Base-by-base conservation (phyloP, 179 eudicot genomes). In the Spergularia azorica region DNA sequence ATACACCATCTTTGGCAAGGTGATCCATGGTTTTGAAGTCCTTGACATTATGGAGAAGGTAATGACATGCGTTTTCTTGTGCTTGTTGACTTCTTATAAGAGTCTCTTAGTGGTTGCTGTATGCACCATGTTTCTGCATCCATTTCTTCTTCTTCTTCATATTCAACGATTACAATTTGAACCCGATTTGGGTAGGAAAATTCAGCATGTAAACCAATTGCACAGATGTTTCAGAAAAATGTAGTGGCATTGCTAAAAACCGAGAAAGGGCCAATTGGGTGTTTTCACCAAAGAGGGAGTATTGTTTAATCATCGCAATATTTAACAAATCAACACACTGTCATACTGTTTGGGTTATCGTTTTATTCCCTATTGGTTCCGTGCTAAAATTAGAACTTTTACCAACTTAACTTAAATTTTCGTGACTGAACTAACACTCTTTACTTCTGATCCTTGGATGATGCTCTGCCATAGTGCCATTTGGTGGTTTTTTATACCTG, bases 11-110 rank as follows among this genome's bases (percentile, higher is more conserved):
- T 91, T 95, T 73, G 99, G 98, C 71, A 95, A 91, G 83, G 99
- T 93, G 68, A 95, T 95, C 84, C 98, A 91, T 88, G 98, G 99
- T 63, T 95, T 95, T 83, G 97, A 95, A 88, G 95, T 93, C 65
- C 99, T 95, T 75, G 97, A 95, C 85, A 82, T 95, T 17, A 95
- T 95, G 99, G 99, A 95, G 79, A 93, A 95, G 94, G 97, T 94
- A 84, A 76, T 13, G 14, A 48, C 18, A 12, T 54, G 10, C 70
- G 7, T 70, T 38, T 36, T 14, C 74, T 43, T 66, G 52, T 39
- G 65, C 50, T 65, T 59, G 54, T 67, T 50, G 11, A 63, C 39
- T 62, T 70, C 13, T 72, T 65, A 54, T 32, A 26, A n/a, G 15
- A 18, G 70, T 26, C 39, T 55, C 1, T 9, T 74, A 17, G 38